phyloP scores from a whole-genome alignment of 1,284 basidiomycete genomes.

The Gomphus sp. region DNA sequence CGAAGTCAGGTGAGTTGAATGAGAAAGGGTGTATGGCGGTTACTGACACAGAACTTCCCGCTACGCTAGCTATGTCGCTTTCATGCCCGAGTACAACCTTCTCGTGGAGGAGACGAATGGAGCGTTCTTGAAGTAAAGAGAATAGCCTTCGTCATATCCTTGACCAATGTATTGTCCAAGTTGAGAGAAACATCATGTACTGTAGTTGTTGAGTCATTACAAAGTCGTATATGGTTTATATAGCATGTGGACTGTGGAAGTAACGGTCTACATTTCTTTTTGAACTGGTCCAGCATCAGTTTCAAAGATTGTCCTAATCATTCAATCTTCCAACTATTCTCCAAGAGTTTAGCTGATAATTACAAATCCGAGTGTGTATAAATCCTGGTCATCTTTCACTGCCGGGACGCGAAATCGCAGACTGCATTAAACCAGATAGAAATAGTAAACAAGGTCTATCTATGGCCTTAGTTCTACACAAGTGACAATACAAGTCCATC shows the following conservation, averaged over 20 bases:
- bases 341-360: too few species aligned
- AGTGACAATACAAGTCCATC: not conserved
- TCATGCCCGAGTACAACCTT: constrained; percentile 20
- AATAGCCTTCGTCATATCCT: not conserved
- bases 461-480: not conserved
- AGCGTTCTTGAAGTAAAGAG: constrained; percentile 12
- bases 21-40: not conserved
- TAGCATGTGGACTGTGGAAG: not conserved
- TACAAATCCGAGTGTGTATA: not conserved
- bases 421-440: not conserved
- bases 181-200: not conserved
- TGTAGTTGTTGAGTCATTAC: not conserved
- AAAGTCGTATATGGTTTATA: not conserved
- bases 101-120: constrained; percentile 16
- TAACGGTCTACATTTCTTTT: too few species aligned
- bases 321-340: too few species aligned
- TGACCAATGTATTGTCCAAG: not conserved
- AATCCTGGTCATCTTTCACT: not conserved
- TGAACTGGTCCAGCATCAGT: too few species aligned
- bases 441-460: not conserved
- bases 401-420: not conserved
- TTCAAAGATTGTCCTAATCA: too few species aligned
- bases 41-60: not conserved
- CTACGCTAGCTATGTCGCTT: constrained; percentile 16
- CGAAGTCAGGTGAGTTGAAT: constrained; percentile 13